Conservation (phyloP, 371 early-diverging fungal species). For the Lichtheimia ornata region DNA sequence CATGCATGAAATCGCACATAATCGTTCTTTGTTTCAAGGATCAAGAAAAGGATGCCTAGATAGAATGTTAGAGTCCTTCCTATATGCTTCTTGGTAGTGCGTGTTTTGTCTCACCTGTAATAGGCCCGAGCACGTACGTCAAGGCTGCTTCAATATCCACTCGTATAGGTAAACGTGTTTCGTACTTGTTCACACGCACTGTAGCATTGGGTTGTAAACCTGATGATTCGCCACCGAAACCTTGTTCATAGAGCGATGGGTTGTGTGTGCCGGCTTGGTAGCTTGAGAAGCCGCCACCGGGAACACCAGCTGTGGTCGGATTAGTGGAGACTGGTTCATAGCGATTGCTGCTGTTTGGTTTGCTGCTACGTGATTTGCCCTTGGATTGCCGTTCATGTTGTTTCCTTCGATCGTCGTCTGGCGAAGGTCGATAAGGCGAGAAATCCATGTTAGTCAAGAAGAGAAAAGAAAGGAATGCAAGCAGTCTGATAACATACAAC, state of each 20-base stretch:
- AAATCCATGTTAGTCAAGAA: conserved; percentile 32
- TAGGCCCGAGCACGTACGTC: conserved; percentile 68
- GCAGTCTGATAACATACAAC: too few relatives aligned
- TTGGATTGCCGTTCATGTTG: conserved; percentile 19
- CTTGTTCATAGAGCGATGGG: conserved; percentile 38
- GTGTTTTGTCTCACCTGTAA: conserved; percentile 60
- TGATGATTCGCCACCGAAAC: conserved; percentile 18
- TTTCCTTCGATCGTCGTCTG: conserved; percentile 48
- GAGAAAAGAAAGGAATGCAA: too few relatives aligned
- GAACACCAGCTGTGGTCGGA: conserved; percentile 5
- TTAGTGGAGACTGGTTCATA: conserved; percentile 7
- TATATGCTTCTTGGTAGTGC: conserved; percentile 1
- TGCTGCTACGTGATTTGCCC: conserved; percentile 17
- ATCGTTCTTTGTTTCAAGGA: conserved; percentile 79
- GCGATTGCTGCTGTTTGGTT: conserved; percentile 3
- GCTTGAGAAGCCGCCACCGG: neutral
- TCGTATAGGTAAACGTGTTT: conserved; percentile 72
- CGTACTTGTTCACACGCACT: conserved; percentile 77
- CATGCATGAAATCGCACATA: conserved; percentile 87
- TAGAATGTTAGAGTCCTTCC: conserved; percentile 2
- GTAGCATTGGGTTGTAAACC: conserved; percentile 22
- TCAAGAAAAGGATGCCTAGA: conserved; percentile 69
- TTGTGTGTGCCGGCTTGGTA: conserved; percentile 9
- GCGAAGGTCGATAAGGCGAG: conserved; percentile 55
- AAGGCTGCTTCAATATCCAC: conserved; percentile 83